Evolutionary conservation across 179 eudicot genomes (phyloP), one percentile per base, ranked within the genome.

Genomic region (Vitellaria paradoxa): DNA sequence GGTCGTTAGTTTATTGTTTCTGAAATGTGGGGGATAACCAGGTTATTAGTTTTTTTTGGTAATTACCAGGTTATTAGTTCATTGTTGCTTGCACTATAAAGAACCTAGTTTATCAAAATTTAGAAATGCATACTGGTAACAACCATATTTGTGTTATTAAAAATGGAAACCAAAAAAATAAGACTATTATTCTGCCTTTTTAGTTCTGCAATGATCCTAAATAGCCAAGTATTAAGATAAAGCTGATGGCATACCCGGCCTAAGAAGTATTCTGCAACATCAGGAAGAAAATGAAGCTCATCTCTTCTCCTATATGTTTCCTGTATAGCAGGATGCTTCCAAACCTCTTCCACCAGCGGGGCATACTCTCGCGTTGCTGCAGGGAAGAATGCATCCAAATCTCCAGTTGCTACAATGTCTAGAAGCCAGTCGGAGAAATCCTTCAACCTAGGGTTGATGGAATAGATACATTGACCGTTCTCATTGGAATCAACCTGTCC

Each of bases 281-380:
- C 98, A 47, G 99, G 95, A 78, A 96, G 94, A 78, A 89, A 90
- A 80, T 86, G 93, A 71, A 96, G 94, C 86, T 90, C 99, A 37
- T 89, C 85, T 74, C 86, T 96, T 82, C 96, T 88, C 83, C 71
- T 88, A 83, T 82, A 92, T 9, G 98, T 92, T 80, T 85, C 94
- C 79, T 91, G 99, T 79, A 96, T 94, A 65, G 99, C 97, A 70
- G 98, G 91, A 87, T 94, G 98, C 81, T 75, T 92, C 99, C 99
- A 94, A n/a, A 96, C 89, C 80, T 96, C 99, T 82, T 96, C 99
- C 80, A 96, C 99, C 70, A 94, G 82, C 23, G 99, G 99, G 72
- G 99, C 99, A 83, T 96, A 96, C 75, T 96, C 99, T 46, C 99
- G 91, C 0, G 99, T 93, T 52, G 97, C 99, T 23, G 99, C 99